Evolutionary conservation across 805 yeast genomes (phyloP).

Genomic region (Candida boleticola): DNA sequence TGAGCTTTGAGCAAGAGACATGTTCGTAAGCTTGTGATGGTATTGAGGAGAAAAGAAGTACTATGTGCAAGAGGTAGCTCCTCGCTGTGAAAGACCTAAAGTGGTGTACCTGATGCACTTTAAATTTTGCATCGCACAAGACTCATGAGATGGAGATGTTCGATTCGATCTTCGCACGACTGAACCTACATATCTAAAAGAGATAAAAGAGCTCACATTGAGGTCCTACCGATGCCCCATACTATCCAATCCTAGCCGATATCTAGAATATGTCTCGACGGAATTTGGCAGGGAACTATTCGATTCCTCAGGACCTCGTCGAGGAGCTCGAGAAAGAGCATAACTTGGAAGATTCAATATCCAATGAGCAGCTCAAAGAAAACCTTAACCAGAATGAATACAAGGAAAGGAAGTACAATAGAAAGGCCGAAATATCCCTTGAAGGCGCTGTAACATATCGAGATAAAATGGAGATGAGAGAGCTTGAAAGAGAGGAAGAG

Average conservation of each 20-base stretch:
- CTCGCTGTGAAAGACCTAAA: too few species aligned
- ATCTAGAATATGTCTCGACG: conserved; percentile 18
- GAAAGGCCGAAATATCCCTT: conserved; percentile 22
- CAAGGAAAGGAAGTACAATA: conserved; percentile 24
- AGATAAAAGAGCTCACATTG: too few species aligned
- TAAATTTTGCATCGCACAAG: too few species aligned
- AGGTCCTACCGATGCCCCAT: too few species aligned
- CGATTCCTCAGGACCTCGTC: conserved; percentile 28
- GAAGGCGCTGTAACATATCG: conserved; percentile 35
- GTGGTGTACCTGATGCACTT: too few species aligned
- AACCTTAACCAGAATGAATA: conserved; percentile 24
- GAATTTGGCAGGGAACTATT: conserved; percentile 27
- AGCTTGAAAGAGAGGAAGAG: conserved; percentile 35
- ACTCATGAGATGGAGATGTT: too few species aligned
- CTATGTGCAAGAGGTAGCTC: too few species aligned
- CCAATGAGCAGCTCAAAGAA: conserved; percentile 15
- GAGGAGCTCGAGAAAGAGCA: conserved; percentile 23
- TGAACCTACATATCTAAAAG: too few species aligned
- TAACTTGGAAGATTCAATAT: conserved; percentile 14
- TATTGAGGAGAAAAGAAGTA: conserved; percentile 1
- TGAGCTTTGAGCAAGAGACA: conserved; percentile 32
- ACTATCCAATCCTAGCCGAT: too few species aligned
- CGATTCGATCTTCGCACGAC: too few species aligned
- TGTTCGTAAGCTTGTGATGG: too few species aligned
- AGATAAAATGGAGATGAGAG: conserved; percentile 41